Percentiles rank a stretch among this genome's conserved stretches.
These are phyloP conservation scores for Suillus variegatus DNA, from an alignment of 768 basidiomycete genomes.

Conservation along the genomic window DNA sequence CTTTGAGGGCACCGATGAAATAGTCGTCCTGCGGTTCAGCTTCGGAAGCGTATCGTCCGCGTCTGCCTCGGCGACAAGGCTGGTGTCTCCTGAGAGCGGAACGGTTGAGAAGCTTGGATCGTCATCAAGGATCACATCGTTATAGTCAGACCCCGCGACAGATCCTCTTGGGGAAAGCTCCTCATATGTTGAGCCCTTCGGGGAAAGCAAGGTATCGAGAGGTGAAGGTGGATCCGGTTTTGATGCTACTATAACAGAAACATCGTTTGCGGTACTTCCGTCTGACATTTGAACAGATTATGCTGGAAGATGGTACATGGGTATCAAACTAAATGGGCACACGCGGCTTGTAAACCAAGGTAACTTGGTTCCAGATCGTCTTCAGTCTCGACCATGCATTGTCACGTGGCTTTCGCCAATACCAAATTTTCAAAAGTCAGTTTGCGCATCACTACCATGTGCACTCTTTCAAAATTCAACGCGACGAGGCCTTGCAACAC, in stretches of 20 bases:
- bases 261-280: conserved; percentile 16
- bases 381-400: neutral
- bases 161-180: conserved; percentile 40
- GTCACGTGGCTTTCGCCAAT: neutral
- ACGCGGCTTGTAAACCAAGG: neutral
- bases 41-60: conserved; percentile 20
- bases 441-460: neutral
- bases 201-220: conserved; percentile 54
- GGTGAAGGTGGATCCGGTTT: conserved; percentile 21
- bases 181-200: conserved; percentile 36
- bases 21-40: conserved; percentile 31
- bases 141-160: conserved; percentile 60
- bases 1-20: conserved; percentile 26
- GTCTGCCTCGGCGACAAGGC: conserved; percentile 14
- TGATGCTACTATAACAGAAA: conserved; percentile 9
- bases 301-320: conserved; percentile 15
- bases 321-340: neutral
- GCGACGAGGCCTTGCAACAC: neutral
- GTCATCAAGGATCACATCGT: conserved; percentile 54
- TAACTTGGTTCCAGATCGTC: neutral
- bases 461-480: neutral
- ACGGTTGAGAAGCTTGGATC: conserved; percentile 54
- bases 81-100: conserved; percentile 31
- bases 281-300: conserved; percentile 20
- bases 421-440: neutral